Evolutionary conservation across 148 eudicot genomes (phyloP).

Genomic region (Persicaria maculosa): DNA sequence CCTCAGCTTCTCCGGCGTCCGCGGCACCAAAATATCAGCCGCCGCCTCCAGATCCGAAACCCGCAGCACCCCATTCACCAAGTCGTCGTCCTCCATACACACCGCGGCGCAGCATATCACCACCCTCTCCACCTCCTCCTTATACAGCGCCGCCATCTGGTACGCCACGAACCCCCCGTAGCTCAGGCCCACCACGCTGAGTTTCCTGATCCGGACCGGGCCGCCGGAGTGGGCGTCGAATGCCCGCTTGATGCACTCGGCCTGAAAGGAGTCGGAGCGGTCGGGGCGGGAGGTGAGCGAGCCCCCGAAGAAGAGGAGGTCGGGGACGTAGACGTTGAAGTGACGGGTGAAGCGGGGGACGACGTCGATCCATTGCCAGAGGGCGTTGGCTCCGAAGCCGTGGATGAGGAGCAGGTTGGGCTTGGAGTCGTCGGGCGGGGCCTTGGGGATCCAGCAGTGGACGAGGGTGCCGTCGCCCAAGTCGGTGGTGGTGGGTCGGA

Average conservation of each 20-base stretch:
- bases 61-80: constrained; percentile 52
- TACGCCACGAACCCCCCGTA: constrained; percentile 91
- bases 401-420: constrained; percentile 64
- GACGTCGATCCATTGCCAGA: constrained; percentile 65
- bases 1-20: constrained; percentile 58
- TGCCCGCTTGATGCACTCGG: constrained; percentile 54
- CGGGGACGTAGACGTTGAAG: constrained; percentile 83
- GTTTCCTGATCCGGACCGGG: not conserved
- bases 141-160: constrained; percentile 47
- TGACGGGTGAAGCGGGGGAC: constrained; percentile 28
- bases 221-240: constrained; percentile 39
- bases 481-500: constrained; percentile 46
- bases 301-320: constrained; percentile 75
- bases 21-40: constrained; percentile 58
- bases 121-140: constrained; percentile 49
- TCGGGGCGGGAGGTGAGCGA: constrained; percentile 61
- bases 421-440: constrained; percentile 25
- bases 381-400: constrained; percentile 73
- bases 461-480: constrained; percentile 65
- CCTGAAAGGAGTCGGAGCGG: constrained; percentile 70
- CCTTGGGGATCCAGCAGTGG: constrained; percentile 78
- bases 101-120: constrained; percentile 72
- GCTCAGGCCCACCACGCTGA: constrained; percentile 66
- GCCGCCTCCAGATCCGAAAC: constrained; percentile 59
- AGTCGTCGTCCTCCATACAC: constrained; percentile 66